Base-by-base conservation (phyloP, 2,329 filamentous ascomycete genomes). In the Diaporthe nobilis region DNA sequence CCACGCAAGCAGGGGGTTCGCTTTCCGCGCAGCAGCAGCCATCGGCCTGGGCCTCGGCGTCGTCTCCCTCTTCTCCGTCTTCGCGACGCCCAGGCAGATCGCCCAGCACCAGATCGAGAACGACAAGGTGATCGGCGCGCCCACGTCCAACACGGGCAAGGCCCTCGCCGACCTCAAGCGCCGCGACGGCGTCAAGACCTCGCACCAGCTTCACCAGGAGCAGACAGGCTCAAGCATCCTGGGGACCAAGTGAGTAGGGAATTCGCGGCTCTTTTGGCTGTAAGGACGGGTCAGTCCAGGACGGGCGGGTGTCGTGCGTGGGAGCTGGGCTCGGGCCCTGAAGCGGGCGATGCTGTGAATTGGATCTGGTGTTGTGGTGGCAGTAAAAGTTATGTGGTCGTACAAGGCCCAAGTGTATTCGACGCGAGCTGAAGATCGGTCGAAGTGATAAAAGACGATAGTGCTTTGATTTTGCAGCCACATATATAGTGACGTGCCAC, bases 51-150 rank as follows among this genome's bases (percentile, higher is more conserved):
- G 17, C 34, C 42, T 73, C 15, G 71, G 74, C 39, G 20, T 39
- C 42, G 34, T 73, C 25, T 51, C 53, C 15, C 9, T 73, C 53
- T 72, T 55, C 71, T 67, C 61, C 53, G n/a, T 31, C 42, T 75
- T 75, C 13, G 70, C 58, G 20, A 28, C 34, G n/a, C 74, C 74
- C 8, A 47, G 74, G 12, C 55, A 68, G 70, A 75, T 73, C 12
- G 74, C 74, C 34, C 53, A 73, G 20, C 67, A 73, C 34, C 74
- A 73, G 71, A 73, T 73, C 61, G 74, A 75, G 2, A 75, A 75
- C 53, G 74, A 73, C 37, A 73, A 65, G 15, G 71, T 73, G 9
- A 63, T 75, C 20, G 74, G 74, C 20, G 74, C 51, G 2, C 71
- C 74, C 3, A 61, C 58, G 0, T 73, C 74, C 9, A 75, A 75